Evolutionary conservation across 2,329 filamentous ascomycete species (phyloP), one percentile per base, ranked within the genome.

Genomic region (Penicillium sp.): DNA sequence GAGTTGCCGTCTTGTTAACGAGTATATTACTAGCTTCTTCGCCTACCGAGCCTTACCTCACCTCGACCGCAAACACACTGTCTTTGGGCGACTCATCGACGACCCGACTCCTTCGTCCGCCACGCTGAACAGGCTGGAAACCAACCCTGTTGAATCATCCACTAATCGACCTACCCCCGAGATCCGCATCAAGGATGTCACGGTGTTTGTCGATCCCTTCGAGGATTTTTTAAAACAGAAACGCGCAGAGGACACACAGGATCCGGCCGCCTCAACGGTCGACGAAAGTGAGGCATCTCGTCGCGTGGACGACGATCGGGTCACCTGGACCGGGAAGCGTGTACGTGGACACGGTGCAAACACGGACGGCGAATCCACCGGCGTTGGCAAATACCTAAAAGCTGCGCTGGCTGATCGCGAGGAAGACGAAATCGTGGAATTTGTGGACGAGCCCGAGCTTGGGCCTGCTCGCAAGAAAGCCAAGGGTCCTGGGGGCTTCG

Each of bases 241-340:
- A 61, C 79, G 79, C 39, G 81, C 88, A 50, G 77, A 80, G 49
- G 87, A 90, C 56, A 75, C 75, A 40, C 73, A 72, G 6, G 81
- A 81, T 33, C 78, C 66, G 2, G 58, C 63, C n/a, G 54, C 42
- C 18, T 42, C 42, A 7, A 60, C 56, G 38, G 54, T 54, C 13
- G 55, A 45, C 43, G 63, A 66, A 41, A 58, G 69, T 10, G 61
- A 68, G 46, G 51, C 50, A 13, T 50, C 55, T 43, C 63, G 57
- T 38, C 58, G 79, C 51, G 75, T 81, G 1, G 92, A 95, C 48
- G 92, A 96, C 65, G 91, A 97, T 64, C 84, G 83, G 68, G 87
- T 89, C 2, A 99, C 94, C 3, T 99, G 94, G 94, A 97, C 94
- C 3, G 94, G 94, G 3, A 99, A 97, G 75, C 79, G 92, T 36